Percentiles rank a stretch among this genome's conserved stretches.
These are phyloP conservation scores for Amanita fuliginea DNA, from an alignment of 768 basidiomycete genomes.

Conservation along the genomic window DNA sequence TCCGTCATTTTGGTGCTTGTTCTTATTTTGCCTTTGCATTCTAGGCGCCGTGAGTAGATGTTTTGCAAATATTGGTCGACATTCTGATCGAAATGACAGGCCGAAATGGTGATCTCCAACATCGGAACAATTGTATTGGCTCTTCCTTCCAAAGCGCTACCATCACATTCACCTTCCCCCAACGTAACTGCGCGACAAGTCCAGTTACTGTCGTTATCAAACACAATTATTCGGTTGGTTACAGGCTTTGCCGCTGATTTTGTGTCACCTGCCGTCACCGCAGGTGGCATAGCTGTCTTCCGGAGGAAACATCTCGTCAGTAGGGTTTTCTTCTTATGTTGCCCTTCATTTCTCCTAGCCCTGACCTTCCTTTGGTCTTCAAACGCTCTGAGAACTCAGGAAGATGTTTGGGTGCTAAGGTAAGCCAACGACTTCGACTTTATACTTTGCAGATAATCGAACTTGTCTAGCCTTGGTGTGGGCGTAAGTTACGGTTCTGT, in stretches of 20 bases:
- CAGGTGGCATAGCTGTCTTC: constrained; percentile 22
- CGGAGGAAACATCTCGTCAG: constrained; percentile 46
- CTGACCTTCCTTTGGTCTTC: constrained; percentile 47
- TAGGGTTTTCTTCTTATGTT: constrained; percentile 47
- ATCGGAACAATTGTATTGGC: constrained; percentile 69
- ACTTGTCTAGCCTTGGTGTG: constrained; percentile 38
- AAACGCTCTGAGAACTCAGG: constrained; percentile 33
- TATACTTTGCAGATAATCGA: constrained; percentile 1
- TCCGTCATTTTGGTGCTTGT: constrained; percentile 55
- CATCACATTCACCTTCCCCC: constrained; percentile 13
- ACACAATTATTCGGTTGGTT: constrained; percentile 59
- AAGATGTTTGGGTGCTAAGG: constrained; percentile 64
- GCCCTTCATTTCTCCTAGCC: constrained; percentile 35
- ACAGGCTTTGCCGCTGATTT: constrained; percentile 65
- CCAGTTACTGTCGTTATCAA: constrained; percentile 55
- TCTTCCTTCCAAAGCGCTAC: constrained; percentile 27
- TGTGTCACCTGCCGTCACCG: constrained; percentile 46
- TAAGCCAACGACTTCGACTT: constrained; percentile 15
- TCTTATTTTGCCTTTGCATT: constrained; percentile 34
- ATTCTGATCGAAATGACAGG: constrained; percentile 23
- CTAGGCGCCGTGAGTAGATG: constrained; percentile 54
- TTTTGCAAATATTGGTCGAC: background rate
- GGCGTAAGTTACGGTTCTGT: constrained; percentile 61
- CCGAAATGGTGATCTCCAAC: constrained; percentile 78
- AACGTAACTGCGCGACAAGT: constrained; percentile 51